Evolutionary conservation across 768 basidiomycete species (phyloP).

Genomic region (Tricholoma terreum): DNA sequence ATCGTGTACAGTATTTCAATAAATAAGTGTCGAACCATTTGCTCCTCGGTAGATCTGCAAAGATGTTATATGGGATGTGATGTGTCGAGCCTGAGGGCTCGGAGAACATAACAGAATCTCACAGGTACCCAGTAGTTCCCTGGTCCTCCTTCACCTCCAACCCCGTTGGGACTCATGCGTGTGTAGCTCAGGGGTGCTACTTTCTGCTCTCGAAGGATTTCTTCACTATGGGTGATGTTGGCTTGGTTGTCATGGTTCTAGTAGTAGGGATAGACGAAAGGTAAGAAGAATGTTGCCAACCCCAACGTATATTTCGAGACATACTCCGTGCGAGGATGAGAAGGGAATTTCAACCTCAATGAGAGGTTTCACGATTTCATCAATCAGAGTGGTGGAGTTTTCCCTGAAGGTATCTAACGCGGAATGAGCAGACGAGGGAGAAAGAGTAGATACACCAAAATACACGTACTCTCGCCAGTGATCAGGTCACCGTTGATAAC

Average conservation of each 20-base stretch:
- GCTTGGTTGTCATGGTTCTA: slow-evolving; percentile 76
- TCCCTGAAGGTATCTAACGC: slow-evolving; percentile 57
- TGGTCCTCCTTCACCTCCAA: slow-evolving; percentile 63
- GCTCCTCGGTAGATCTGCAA: slow-evolving; percentile 35
- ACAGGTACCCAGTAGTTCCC: slow-evolving; percentile 82
- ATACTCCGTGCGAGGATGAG: slow-evolving; percentile 65
- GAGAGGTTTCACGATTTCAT: slow-evolving; percentile 60
- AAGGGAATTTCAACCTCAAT: slow-evolving; percentile 59
- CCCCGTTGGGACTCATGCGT: slow-evolving; percentile 51
- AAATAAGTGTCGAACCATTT: slow-evolving; percentile 24
- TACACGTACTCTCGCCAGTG: slow-evolving; percentile 61
- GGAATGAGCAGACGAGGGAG: not conserved
- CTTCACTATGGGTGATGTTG: slow-evolving; percentile 69
- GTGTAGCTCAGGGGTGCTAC: slow-evolving; percentile 64
- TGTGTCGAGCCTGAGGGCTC: not conserved
- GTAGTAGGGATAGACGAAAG: not conserved
- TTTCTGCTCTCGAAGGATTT: slow-evolving; percentile 58
- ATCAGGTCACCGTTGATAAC: slow-evolving; percentile 74
- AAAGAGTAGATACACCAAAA: not conserved
- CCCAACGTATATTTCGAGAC: slow-evolving; percentile 13
- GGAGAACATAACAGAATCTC: slow-evolving; percentile 16
- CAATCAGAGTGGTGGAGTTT: slow-evolving; percentile 65
- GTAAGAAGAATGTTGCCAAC: not conserved
- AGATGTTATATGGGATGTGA: not conserved
- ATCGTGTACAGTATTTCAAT: no score